Base-by-base conservation (phyloP, 495 filamentous ascomycete species). In the Mycothermus thermophilus region DNA sequence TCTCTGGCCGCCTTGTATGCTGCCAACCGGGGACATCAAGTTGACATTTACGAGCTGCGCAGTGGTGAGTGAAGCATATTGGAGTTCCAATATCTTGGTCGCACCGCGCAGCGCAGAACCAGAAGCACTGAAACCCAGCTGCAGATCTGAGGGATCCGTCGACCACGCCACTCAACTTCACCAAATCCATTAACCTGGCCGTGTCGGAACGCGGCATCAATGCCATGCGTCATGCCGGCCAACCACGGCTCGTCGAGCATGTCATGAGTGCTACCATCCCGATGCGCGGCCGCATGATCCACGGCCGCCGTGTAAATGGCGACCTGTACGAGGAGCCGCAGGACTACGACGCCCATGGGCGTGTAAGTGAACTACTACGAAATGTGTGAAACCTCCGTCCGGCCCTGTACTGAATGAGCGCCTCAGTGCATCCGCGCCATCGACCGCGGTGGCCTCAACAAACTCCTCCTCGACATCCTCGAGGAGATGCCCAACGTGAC, bases 241-340 rank as follows among this genome's bases (percentile, higher is more conserved):
- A 71, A 12, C 51, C 67, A 5, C 67, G 70, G 8, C 67, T 95
- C 17, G 65, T 92, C 31, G 68, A 85, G 1, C 68, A 77, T 47
- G 70, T 96, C 15, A 64, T 88, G 27, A 57, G 55, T 11, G 72
- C 80, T 30, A 82, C 88, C 0, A 83, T 94, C 35, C 92, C 92
- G 5, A 93, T 99, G 83, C 61, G 77, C 40, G 88, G 87, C 8
- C 83, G 90, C n/a, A 96, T 96, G 90, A 90, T 99, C 33, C 90
- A 99, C 51, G 77, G 82, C 15, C 65, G 66, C 41, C 64, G 63
- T n/a, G 50, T 65, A 18, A 55, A 68, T 20, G 81, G 80, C 15
- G 54, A 75, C 12, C 56, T 90, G 8, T 82, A 74, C 50, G 76
- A 90, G 43, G 74, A 80, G 38, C 58, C 80, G 13, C 90, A 99